Evolutionary conservation across 169 alveolate species (phyloP), one percentile per base, ranked within the genome.

Genomic region (Babesia caballi): DNA sequence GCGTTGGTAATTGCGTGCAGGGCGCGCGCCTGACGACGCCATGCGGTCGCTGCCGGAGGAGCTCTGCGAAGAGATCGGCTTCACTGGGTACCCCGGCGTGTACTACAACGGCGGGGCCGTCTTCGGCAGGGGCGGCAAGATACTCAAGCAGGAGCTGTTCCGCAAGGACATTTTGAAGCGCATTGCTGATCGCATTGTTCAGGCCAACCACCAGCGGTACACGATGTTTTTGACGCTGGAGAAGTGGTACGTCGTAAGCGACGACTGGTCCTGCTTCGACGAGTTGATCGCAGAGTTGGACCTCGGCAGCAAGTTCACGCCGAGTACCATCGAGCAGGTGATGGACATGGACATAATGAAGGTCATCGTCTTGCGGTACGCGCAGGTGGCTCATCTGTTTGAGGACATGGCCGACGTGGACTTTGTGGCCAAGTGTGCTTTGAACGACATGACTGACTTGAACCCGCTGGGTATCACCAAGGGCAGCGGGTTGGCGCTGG

Each of bases 391-490:
- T 5, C 27, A 21, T 12, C 4, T 1, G 5, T 49, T 63, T 25
- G 15, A 47, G 35, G 52, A 47, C 50, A 65, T 51, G 57, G 38
- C 4, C 12, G 70, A 41, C 17, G 69, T 35, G 6, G 84, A 70
- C 21, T 71, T 57, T 47, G 36, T 50, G 12, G 59, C 25, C 15
- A 78, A 81, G 35, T 40, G 61, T 17, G 60, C 74, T 14, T n/a
- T 41, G n/a, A 54, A 44, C 25, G 66, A 33, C 42, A 35, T 61
- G 19, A 44, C 54, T 23, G 77, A 61, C 51, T 17, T 81, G 17
- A 35, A 73, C 4, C 80, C 88, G 0, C 15, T 46, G 42, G 78
- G 78, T 8, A 42, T 81, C 33, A 70, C 88, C 12, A 81, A 81
- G 42, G 76, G 75, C 36, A 66, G 57, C 38, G 88, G 84, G 17